These are phyloP conservation scores for Rhododendron mucronatum DNA, from an alignment of 148 eudicot genomes.

Conservation along the genomic window DNA sequence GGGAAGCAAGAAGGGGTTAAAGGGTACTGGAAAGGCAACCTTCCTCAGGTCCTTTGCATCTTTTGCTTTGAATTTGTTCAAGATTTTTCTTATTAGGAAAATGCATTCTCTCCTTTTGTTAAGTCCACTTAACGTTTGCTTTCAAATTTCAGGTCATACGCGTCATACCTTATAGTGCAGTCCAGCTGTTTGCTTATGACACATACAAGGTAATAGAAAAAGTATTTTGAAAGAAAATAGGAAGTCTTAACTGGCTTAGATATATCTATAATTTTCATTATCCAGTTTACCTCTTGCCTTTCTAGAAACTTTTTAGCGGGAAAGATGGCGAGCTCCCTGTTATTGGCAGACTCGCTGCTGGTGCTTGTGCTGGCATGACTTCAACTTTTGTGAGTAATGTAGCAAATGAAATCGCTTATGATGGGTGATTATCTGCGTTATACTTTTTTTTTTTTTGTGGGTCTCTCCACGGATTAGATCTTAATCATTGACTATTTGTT, in stretches of 20 bases:
- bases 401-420: not conserved
- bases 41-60: slow-evolving; percentile 70
- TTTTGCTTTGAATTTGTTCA: not conserved
- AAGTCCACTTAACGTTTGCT: not conserved
- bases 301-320: slow-evolving; percentile 71
- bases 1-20: slow-evolving; percentile 80
- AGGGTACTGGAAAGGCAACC: slow-evolving; percentile 98
- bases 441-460: not conserved
- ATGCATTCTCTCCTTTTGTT: not conserved
- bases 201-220: slow-evolving; percentile 62
- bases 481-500: slow-evolving; percentile 1
- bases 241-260: not conserved
- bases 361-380: slow-evolving; percentile 90
- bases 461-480: not conserved
- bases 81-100: not conserved
- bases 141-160: slow-evolving; percentile 61
- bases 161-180: slow-evolving; percentile 88
- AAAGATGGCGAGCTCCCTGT: slow-evolving; percentile 85
- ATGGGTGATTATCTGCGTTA: not conserved
- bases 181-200: slow-evolving; percentile 87
- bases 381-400: slow-evolving; percentile 66
- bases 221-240: not conserved
- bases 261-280: not conserved
- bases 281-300: slow-evolving; percentile 5
- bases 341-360: slow-evolving; percentile 75